These are phyloP conservation scores for Ustulina deusta DNA, from an alignment of 2,329 filamentous ascomycete species.

Conservation along the genomic window DNA sequence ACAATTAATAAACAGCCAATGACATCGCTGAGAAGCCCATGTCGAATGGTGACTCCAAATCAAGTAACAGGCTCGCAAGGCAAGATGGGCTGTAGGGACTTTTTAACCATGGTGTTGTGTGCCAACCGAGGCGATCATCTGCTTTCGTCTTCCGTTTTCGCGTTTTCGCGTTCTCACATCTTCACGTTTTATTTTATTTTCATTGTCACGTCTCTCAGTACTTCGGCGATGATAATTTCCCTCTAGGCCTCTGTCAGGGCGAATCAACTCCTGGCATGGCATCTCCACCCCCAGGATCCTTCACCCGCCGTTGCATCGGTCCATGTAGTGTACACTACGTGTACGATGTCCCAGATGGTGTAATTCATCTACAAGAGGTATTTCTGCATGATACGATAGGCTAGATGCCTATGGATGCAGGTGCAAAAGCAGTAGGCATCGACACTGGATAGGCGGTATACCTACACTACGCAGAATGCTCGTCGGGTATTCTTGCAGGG, in stretches of 20 bases:
- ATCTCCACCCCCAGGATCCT: conserved; percentile 2
- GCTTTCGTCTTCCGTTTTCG: background rate
- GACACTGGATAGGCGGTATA: background rate
- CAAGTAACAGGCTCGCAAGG: conserved; percentile 22
- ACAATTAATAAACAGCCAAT: conserved; percentile 29
- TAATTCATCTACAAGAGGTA: background rate
- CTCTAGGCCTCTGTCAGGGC: conserved; percentile 14
- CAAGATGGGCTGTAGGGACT: conserved; percentile 24
- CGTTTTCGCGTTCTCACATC: background rate
- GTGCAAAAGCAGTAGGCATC: background rate
- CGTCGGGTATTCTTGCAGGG: background rate
- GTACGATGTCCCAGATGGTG: background rate
- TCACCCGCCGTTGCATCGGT: conserved; percentile 5
- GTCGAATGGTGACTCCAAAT: conserved; percentile 24
- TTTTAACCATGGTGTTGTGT: conserved; percentile 14
- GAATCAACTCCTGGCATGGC: conserved; percentile 4
- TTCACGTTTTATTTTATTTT: background rate
- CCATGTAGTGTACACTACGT: background rate
- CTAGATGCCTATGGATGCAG: background rate
- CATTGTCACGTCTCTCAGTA: background rate
- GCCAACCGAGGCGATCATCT: conserved; percentile 9
- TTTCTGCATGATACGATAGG: background rate
- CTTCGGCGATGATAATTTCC: conserved; percentile 24
- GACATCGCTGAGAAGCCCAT: background rate
- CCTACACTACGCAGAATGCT: background rate